Percentiles rank a stretch among this genome's conserved stretches.
Conservation (phyloP, 169 alveolate species). For the Cryptosporidium sp. region DNA sequence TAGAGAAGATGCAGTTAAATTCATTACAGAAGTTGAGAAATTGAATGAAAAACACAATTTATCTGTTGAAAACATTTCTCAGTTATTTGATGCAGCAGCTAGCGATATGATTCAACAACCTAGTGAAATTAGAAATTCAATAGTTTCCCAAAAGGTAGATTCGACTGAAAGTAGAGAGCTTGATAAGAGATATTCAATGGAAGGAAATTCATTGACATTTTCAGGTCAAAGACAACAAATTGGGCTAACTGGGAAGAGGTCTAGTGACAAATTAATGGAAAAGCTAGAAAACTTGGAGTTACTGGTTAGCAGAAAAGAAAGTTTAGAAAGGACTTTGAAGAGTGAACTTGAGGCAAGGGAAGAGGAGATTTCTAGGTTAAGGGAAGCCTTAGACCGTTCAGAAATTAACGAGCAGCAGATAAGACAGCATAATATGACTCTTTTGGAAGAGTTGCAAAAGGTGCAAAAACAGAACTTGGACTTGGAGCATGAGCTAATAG, state of each 20-base stretch:
- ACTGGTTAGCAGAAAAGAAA: conserved; percentile 36
- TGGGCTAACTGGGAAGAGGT: not conserved
- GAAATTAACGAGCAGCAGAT: conserved; percentile 45
- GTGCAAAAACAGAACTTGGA: conserved; percentile 21
- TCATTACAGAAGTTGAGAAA: conserved; percentile 29
- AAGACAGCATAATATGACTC: conserved; percentile 32
- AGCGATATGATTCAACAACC: not conserved
- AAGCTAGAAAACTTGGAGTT: conserved; percentile 49
- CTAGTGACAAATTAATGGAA: conserved; percentile 32
- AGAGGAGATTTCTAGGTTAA: conserved; percentile 48
- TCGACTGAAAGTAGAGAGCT: not conserved
- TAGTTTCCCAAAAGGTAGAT: not conserved
- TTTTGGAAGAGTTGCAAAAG: conserved; percentile 46
- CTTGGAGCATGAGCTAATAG: conserved; percentile 56
- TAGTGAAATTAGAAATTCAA: conserved; percentile 6
- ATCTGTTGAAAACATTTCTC: conserved; percentile 34
- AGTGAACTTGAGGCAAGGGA: conserved; percentile 49
- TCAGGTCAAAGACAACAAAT: conserved; percentile 3
- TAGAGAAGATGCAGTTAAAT: not conserved
- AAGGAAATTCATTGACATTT: not conserved
- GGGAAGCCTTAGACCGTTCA: conserved; percentile 24
- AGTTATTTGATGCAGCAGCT: conserved; percentile 15
- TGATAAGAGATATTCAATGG: not conserved
- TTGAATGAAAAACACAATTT: conserved; percentile 5
- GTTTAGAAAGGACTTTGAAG: conserved; percentile 37